phyloP scores from a whole-genome alignment of 1,284 basidiomycete species.

The Singerocomus rubriflavus region DNA sequence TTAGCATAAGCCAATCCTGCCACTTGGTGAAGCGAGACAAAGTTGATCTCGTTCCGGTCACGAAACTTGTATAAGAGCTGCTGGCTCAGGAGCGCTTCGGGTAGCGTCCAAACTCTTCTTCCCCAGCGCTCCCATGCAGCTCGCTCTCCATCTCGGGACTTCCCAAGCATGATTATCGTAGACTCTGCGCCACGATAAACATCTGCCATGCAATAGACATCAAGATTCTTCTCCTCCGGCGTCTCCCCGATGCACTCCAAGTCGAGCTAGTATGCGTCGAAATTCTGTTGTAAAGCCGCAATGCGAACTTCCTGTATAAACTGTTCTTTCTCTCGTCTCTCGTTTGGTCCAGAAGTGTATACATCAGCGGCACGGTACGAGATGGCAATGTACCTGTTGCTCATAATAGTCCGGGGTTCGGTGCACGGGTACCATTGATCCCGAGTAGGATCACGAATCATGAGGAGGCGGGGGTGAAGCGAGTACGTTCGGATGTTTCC shows the following conservation, averaged over 20 bases:
- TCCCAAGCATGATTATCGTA: conserved; percentile 15
- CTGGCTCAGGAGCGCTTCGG: conserved; percentile 19
- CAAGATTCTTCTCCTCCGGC: conserved; percentile 15
- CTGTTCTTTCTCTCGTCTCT: not conserved
- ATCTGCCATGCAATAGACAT: conserved; percentile 21
- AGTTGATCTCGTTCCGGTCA: not conserved
- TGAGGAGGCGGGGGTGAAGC: conserved; percentile 13
- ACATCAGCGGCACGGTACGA: conserved; percentile 14
- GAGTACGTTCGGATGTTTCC: conserved; percentile 9
- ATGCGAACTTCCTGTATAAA: conserved; percentile 13
- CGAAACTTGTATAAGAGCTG: conserved; percentile 15
- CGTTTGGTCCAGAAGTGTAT: conserved; percentile 6
- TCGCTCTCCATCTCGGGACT: not conserved
- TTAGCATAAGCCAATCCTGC: conserved; percentile 14
- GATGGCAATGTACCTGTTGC: conserved; percentile 13
- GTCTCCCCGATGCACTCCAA: conserved; percentile 17
- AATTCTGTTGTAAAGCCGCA: not conserved
- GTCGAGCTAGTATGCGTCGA: conserved; percentile 19
- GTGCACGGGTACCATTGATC: conserved; percentile 7
- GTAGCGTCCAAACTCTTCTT: conserved; percentile 3
- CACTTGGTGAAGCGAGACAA: conserved; percentile 7
- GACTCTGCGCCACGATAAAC: conserved; percentile 15
- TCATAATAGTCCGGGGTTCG: conserved; percentile 1
- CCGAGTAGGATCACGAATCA: conserved; percentile 1
- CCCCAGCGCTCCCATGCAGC: conserved; percentile 19